Base-by-base conservation (phyloP, 2,329 filamentous ascomycete species). In the Rhinocladiella similis region DNA sequence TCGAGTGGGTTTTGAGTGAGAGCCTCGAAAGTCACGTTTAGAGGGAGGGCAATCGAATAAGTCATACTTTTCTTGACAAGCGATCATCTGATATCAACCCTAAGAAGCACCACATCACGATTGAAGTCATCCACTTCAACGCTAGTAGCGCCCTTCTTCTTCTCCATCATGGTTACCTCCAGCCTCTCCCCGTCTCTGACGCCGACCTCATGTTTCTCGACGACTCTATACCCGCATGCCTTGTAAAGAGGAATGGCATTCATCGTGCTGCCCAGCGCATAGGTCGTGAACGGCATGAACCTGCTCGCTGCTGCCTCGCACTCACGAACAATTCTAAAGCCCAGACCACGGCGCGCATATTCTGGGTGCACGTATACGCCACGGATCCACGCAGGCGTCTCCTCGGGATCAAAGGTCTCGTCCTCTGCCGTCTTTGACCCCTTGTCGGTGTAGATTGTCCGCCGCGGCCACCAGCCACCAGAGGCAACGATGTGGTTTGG, bases 1-100 rank as follows among this genome's bases (percentile, higher is more conserved):
- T 56, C 12, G 50, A 25, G 25, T 60, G 53, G 45, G 53, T 56
- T 9, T 46, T 53, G 27, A 52, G 46, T 18, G 53, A 56, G 25
- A 50, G 53, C 14, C 41, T 5, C 9, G 41, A 43, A 43, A 22
- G 41, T 12, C 29, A 19, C 10, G n/a, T 14, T 16, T 19, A 20
- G 16, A 4, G 18, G 41, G 14, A 22, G 4, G 22, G 3, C 20
- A 20, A 14, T 43, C 18, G 18, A 20, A 10, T 19, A 13, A 22
- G 16, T 4, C 5, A 14, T 12, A 5, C 22, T 20, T 9, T 22
- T 20, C 41, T 43, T 10, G 41, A 12, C 41, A 4, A 12, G 7
- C 20, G 3, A 16, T 38, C 16, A 41, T 7, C 38, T 41, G 10
- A 41, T 41, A 41, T 41, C n/a, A 41, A 41, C 18, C 14, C n/a